Percentiles rank a stretch among this genome's conserved stretches.
Evolutionary conservation across 805 yeast genomes (phyloP).

Genomic region (Wickerhamomyces queroliae): DNA sequence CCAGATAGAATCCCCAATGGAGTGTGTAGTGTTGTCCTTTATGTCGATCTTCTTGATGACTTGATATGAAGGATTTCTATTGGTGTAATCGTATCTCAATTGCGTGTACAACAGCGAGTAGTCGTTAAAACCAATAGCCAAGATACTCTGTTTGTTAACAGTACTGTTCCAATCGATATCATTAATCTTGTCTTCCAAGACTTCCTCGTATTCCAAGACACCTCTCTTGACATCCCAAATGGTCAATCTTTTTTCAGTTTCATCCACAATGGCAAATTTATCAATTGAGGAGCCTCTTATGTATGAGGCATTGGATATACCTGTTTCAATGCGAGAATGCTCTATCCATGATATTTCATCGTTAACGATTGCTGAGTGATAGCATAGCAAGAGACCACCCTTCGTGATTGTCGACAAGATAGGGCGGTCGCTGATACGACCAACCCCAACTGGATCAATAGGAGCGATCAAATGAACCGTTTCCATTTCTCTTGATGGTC

Average conservation of each 20-base stretch:
- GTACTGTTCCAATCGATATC: constrained; percentile 90
- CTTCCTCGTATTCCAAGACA: constrained; percentile 55
- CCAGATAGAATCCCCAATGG: constrained; percentile 89
- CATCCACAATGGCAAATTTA: constrained; percentile 71
- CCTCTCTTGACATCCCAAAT: constrained; percentile 78
- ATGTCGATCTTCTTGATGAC: constrained; percentile 72
- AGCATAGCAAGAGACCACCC: constrained; percentile 43
- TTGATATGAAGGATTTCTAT: constrained; percentile 69
- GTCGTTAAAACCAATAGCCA: constrained; percentile 72
- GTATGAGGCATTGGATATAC: constrained; percentile 42
- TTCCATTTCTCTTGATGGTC: constrained; percentile 32
- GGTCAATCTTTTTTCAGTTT: constrained; percentile 41
- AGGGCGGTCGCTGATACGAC: constrained; percentile 28
- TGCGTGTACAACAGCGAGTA: constrained; percentile 70
- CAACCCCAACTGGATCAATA: constrained; percentile 58
- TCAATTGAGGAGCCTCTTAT: constrained; percentile 73
- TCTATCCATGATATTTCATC: constrained; percentile 46
- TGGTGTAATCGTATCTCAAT: constrained; percentile 83
- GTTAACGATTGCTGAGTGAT: constrained; percentile 31
- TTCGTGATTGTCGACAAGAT: constrained; percentile 55
- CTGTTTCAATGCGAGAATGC: constrained; percentile 47
- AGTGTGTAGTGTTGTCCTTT: constrained; percentile 64
- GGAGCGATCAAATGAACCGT: constrained; percentile 41
- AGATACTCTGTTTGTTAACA: constrained; percentile 56
- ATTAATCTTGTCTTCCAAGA: constrained; percentile 36